Evolutionary conservation across 768 basidiomycete species (phyloP), one percentile per base, ranked within the genome.

Genomic region (Russula sp.): DNA sequence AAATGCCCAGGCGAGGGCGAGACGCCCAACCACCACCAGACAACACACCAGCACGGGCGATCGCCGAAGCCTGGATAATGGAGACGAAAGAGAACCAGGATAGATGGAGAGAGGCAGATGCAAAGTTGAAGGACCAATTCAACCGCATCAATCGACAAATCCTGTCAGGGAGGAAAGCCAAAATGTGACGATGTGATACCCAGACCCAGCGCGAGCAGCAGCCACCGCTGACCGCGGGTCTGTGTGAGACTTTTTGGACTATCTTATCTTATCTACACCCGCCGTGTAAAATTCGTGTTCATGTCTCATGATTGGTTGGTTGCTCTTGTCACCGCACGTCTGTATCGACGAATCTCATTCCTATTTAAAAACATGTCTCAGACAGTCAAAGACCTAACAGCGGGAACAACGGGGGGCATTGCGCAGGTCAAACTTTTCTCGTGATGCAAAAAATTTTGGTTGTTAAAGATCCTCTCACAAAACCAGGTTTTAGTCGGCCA

Each of bases 351-450:
- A 48, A n/a, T 29, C n/a, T 43, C 38, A 25, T 36, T 22, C 14
- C 16, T 45, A 36, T 20, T 39, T 20, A 35, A 43, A 57, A 67
- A 61, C 53, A 76, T 76, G 75, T 73, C 73, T 60, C 87, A 87
- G 70, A 89, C 92, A 36, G 78, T 84, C 52, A 93, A 93, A 76
- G 94, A 97, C 72, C 74, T 97, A 65, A 79, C 89, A 41, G 93
- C 92, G 59, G 94, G 94, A 52, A 94, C 92, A 36, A 86, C 82
- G n/a, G 93, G 93, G 50, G 93, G 93, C 53, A 85, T 96, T 70
- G 85, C 86, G 61, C 94, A 95, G 83, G 90, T 85, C 67, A 58
- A 55, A 42, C 36, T 16, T 60, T n/a, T 42, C 35, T 57, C 49
- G 49, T 52, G 50, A 56, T 38, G 47, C n/a, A 34, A 35, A 29